A percentile compares a stretch with the other conserved stretches of the same genome.
Conservation (phyloP, 208 protist genomes). For the Herpetomonas tarakana region DNA sequence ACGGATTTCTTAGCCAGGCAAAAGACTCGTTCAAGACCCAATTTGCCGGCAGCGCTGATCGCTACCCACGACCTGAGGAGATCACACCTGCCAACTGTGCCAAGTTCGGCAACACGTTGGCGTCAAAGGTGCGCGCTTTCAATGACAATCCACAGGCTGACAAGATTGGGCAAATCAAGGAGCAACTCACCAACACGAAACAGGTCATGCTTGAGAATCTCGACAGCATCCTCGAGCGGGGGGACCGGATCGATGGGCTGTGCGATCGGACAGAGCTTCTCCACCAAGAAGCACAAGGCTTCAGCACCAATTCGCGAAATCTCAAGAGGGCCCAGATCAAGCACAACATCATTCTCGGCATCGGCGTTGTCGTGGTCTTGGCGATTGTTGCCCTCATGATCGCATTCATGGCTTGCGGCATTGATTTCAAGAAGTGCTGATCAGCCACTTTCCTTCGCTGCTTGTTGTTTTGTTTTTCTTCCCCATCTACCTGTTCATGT, state of each 20-base stretch:
- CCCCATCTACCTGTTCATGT: conserved; percentile 7
- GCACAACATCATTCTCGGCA: conserved; percentile 65
- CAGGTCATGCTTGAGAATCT: conserved; percentile 84
- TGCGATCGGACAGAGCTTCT: conserved; percentile 77
- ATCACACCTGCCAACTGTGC: conserved; percentile 38
- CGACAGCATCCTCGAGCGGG: conserved; percentile 76
- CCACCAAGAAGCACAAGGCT: conserved; percentile 55
- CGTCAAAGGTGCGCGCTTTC: conserved; percentile 26
- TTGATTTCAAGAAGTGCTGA: conserved; percentile 75
- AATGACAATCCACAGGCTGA: conserved; percentile 71
- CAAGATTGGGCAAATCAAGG: conserved; percentile 68
- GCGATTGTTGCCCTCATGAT: conserved; percentile 57
- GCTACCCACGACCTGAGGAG: conserved; percentile 42
- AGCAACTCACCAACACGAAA: conserved; percentile 67
- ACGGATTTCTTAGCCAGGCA: conserved; percentile 63
- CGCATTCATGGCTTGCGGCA: conserved; percentile 53
- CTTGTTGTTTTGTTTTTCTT: conserved; percentile 2
- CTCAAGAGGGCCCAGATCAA: conserved; percentile 55
- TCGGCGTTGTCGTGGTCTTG: conserved; percentile 52
- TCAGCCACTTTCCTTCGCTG: conserved; percentile 5
- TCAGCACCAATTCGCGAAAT: conserved; percentile 44
- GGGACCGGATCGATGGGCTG: conserved; percentile 79
- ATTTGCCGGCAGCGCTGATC: conserved; percentile 46
- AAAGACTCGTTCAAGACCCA: conserved; percentile 64
- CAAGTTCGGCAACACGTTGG: conserved; percentile 39